A percentile compares a stretch with the other conserved stretches of the same genome.
phyloP scores from a whole-genome alignment of 495 filamentous ascomycete genomes.

The Aeminium ludgeri region DNA sequence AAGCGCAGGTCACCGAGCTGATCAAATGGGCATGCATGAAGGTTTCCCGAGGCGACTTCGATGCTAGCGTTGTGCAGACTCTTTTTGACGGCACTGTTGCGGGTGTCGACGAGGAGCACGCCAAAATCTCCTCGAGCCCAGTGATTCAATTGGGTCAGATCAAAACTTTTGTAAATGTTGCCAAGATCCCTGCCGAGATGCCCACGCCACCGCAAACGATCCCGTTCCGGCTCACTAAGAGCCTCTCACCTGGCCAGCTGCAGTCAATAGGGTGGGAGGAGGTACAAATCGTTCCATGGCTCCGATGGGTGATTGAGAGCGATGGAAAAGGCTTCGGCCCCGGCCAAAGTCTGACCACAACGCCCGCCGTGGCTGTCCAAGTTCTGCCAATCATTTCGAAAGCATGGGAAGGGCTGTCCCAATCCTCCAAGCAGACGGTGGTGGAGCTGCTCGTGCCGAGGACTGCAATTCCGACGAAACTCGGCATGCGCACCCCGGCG shows the following conservation, averaged over 20 bases:
- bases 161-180: slow-evolving; percentile 51
- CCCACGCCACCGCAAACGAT: slow-evolving; percentile 71
- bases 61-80: slow-evolving; percentile 39
- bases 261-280: slow-evolving; percentile 71
- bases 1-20: slow-evolving; percentile 60
- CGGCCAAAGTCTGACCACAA: slow-evolving; percentile 47
- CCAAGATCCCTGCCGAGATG: slow-evolving; percentile 61
- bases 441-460: slow-evolving; percentile 42
- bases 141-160: slow-evolving; percentile 65
- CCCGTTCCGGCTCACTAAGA: slow-evolving; percentile 60
- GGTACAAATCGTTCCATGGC: slow-evolving; percentile 65
- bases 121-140: slow-evolving; percentile 29
- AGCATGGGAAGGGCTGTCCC: slow-evolving; percentile 62
- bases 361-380: slow-evolving; percentile 55
- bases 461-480: slow-evolving; percentile 75
- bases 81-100: slow-evolving; percentile 70
- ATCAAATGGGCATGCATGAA: slow-evolving; percentile 64
- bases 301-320: slow-evolving; percentile 56
- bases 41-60: slow-evolving; percentile 48
- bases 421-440: slow-evolving; percentile 46
- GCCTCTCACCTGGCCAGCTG: slow-evolving; percentile 42
- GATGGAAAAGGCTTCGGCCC: slow-evolving; percentile 19
- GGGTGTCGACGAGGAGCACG: slow-evolving; percentile 46
- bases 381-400: slow-evolving; percentile 72
- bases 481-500: slow-evolving; percentile 70